Evolutionary conservation across 352 stramenopile genomes (phyloP), one percentile per base, ranked within the genome.

Genomic region (Phytophthora fragariaefolia): DNA sequence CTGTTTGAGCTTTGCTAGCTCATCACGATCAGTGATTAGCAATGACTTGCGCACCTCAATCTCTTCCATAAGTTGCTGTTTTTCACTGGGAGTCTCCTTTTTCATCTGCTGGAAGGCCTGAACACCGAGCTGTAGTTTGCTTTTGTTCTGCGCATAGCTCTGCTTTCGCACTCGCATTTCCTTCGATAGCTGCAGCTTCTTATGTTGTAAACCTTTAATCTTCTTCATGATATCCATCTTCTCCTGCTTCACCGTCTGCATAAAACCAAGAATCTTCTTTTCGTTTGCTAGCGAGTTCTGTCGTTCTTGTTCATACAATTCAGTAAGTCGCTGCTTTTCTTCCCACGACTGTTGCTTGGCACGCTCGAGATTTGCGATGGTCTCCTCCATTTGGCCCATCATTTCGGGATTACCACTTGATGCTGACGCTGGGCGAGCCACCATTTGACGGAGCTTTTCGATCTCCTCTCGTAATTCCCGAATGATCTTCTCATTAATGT

Each of bases 401-500:
- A 88, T 82, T 20, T 85, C 77, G 0, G 69, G 64, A 45, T 72
- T 73, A 1, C 58, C 59, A 22, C 47, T 66, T 10, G 75, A 77
- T 7, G 77, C 63, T 8, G 78, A 84, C 10, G 61, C 79, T 0
- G 82, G 82, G 9, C 81, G 83, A 6, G 62, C 61, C n/a, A 92
- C 79, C 74, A 98, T 83, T 78, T 97, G 80, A 18, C 91, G 85
- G 12, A 98, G 71, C 43, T 82, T 79, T 62, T 98, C 92, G 30
- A 98, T 98, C 63, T 98, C 93, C 54, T 97, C 88, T 20, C 93
- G 88, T 7, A 98, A 69, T 52, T 98, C 90, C 18, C 89, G 81
- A 28, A 98, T 98, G 36, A 97, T 92, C 47, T 88, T 85, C 70
- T 97, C 90, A 61, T 96, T 97, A 27, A 97, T 83, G 54, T 97